Conservation (phyloP, 495 filamentous ascomycete species). For the Articulospora tetracladia region DNA sequence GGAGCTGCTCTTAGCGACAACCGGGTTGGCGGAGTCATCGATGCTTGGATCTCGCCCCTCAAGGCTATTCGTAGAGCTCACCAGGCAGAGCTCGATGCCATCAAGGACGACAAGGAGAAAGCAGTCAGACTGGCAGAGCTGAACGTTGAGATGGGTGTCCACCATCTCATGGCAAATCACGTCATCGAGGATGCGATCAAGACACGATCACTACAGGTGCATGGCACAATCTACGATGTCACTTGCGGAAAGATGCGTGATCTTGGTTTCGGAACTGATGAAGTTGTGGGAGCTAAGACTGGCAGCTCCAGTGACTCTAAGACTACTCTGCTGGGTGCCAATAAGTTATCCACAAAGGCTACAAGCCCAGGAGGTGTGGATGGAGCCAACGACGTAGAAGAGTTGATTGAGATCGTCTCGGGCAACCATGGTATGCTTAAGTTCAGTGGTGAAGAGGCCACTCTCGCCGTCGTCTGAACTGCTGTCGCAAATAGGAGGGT, state of each 20-base stretch:
- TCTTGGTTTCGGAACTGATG: conserved; percentile 41
- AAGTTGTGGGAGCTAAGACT: not conserved
- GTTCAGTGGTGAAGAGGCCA: conserved; percentile 33
- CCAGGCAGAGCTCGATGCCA: conserved; percentile 46
- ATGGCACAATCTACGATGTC: conserved; percentile 69
- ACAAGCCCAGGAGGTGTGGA: not conserved
- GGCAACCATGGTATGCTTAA: conserved; percentile 48
- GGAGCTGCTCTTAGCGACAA: conserved; percentile 62
- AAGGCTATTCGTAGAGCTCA: conserved; percentile 55
- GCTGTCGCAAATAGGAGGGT: too few relatives aligned
- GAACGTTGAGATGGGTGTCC: conserved; percentile 65
- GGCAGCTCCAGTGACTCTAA: too few relatives aligned
- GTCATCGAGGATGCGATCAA: conserved; percentile 60
- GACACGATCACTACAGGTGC: conserved; percentile 67
- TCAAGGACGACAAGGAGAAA: conserved; percentile 44
- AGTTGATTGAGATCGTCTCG: conserved; percentile 29
- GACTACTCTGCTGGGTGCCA: too few relatives aligned
- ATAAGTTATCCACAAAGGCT: not conserved
- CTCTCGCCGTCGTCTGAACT: conserved; percentile 10
- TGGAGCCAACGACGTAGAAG: not conserved
- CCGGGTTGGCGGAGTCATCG: conserved; percentile 69
- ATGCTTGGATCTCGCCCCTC: conserved; percentile 77
- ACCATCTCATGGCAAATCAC: conserved; percentile 56
- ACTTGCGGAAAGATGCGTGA: conserved; percentile 55
- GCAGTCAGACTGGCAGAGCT: conserved; percentile 58